Evolutionary conservation across 2,329 filamentous ascomycete genomes (phyloP), one percentile per base, ranked within the genome.

Genomic region (Emergomyces pasteurianus): DNA sequence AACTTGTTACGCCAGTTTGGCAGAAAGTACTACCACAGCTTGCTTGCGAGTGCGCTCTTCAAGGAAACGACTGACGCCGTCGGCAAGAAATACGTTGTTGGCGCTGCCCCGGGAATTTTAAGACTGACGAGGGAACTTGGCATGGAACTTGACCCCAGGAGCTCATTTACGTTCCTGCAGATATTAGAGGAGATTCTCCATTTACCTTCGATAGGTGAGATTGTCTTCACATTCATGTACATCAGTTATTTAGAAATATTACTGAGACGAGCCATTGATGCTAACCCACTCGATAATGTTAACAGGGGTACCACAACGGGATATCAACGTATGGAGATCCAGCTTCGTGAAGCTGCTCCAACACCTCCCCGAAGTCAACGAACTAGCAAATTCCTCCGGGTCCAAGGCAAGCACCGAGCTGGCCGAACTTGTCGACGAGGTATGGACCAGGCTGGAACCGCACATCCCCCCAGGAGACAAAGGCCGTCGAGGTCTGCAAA

Each of bases 281-380:
- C 40, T 57, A 57, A 57, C 36, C 5, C 3, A 31, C 31, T 6
- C 10, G 23, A 28, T 18, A 21, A n/a, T 40, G 16, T 7, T 10
- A 16, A 26, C 23, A 57, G 55, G 38, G 9, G 55, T 57, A 28
- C 55, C 55, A 31, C 55, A 34, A 14, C 14, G 55, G 36, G 55
- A 57, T 26, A 57, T 57, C 23, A 57, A 57, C 55, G 6, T 36
- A 6, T 57, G 55, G 55, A 38, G 55, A 31, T 57, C 55, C 14
- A 57, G 55, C 16, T 57, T 57, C 55, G 23, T 34, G 5, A 57
- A 57, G 40, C 55, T 57, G 23, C 55, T 57, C 38, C 23, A 57
- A 28, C 18, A 57, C 40, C 16, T 57, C 12, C 55, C 55, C 14
- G 55, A 57, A 46, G 55, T 57, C 40, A 31, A 8, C 6, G 55